Base-by-base conservation (phyloP, 2,329 filamentous ascomycete species). In the Aspergillus alliaceus region DNA sequence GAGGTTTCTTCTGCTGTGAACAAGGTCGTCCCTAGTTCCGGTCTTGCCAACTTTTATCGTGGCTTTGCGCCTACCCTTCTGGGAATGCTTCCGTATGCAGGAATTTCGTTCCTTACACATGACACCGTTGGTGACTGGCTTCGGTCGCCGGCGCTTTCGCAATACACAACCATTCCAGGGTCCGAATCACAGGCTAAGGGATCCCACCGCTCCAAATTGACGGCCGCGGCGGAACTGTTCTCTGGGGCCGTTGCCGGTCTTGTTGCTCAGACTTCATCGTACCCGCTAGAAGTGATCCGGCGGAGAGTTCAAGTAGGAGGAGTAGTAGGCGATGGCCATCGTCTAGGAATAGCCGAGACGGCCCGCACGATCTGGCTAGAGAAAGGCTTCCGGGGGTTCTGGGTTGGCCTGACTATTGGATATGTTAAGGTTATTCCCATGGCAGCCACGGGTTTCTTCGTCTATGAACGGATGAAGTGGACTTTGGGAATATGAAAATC, bases 41-140 rank as follows among this genome's bases (percentile, higher is more conserved):
- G 93, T 4, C 72, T 98, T 1, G 76, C 86, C 55, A 99, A 99
- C 75, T 99, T 99, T 74, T 99, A 97, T 76, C 87, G 95, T 49
- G 95, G 95, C 50, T 99, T 99, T 74, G 86, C 87, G 0, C 90
- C 93, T 0, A 98, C 95, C 0, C 76, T 99, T 5, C 81, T 96
- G 59, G 95, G 95, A 66, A 99, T 99, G 93, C 80, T 99, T 1
- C 95, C 95, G 0, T 99, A 99, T 70, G 95, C 95, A 1, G 95
- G 95, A 66, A 88, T 96, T 69, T 96, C 92, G 1, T 99, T 99
- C 77, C 83, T 99, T 39, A 96, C 91, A 0, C 95, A 99, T 77
- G 95, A 99, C 74, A 91, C 90, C 4, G 86, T 89, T 39, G 90
- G 91, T 59, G 95, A 99, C 73, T 69, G 95, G 47, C 83, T 99